These are phyloP conservation scores for Starmerella gropengiesseri DNA, from an alignment of 805 yeast genomes.

Conservation along the genomic window DNA sequence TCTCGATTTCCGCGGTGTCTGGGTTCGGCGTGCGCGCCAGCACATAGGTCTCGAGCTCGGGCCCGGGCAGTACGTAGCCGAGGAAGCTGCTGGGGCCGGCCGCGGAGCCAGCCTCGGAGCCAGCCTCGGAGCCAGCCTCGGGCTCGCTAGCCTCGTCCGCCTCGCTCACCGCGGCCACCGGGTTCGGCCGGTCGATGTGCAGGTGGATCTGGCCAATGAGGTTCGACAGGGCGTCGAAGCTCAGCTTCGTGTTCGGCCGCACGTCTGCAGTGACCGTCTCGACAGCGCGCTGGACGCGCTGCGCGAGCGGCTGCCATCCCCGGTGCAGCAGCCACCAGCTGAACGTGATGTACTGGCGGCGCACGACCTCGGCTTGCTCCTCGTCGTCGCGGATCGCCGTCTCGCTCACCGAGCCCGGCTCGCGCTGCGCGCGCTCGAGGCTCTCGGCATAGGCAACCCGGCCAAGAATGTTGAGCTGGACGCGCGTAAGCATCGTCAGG, in stretches of 20 bases:
- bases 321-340: constrained; percentile 90
- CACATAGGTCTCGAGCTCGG: constrained; percentile 42
- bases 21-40: constrained; percentile 38
- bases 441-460: constrained; percentile 74
- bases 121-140: background rate
- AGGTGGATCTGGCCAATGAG: constrained; percentile 30
- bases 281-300: constrained; percentile 47
- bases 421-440: constrained; percentile 55
- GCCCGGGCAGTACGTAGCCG: constrained; percentile 40
- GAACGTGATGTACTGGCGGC: constrained; percentile 72
- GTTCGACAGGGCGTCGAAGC: constrained; percentile 46
- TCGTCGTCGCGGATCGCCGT: constrained; percentile 25
- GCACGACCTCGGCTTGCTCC: constrained; percentile 32
- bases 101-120: too few relatives aligned
- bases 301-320: constrained; percentile 59
- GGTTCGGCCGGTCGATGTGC: constrained; percentile 27
- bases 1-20: constrained; percentile 7
- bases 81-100: constrained; percentile 27
- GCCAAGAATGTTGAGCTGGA: constrained; percentile 81
- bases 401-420: constrained; percentile 13
- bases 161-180: background rate
- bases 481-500: constrained; percentile 63
- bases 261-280: constrained; percentile 48
- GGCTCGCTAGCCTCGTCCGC: background rate
- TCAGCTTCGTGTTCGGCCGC: constrained; percentile 62